Evolutionary conservation across 768 basidiomycete genomes (phyloP), one percentile per base, ranked within the genome.

Genomic region (Multifurca ochricompacta): DNA sequence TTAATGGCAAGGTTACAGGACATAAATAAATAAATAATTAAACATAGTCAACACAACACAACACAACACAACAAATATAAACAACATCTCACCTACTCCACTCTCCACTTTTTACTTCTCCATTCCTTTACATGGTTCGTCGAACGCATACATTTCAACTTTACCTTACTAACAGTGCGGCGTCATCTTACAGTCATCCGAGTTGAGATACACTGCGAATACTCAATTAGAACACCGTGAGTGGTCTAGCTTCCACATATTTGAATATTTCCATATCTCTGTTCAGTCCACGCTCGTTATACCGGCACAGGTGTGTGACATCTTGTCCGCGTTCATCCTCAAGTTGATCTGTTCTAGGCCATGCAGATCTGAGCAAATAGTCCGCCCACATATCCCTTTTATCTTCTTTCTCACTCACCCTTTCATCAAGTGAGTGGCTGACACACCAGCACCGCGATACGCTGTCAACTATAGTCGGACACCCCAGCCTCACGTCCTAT

Each of bases 381-480:
- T 96, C 64, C 59, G 91, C 45, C 47, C 16, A 23, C 37, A 31
- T 0, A 10, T 25, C 36, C 28, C 59, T 42, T 31, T 30, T 37
- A 44, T 51, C 32, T 46, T 44, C 53, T 10, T 61, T 32, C 25
- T 47, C 44, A 59, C 64, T 61, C 18, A 54, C 51, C 35, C 30
- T 16, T 54, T 48, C 4, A 2, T 65, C 1, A 18, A 98, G 95
- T 70, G 95, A 98, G 66, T 98, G 95, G 95, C 70, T 95, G 42
- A 96, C 92, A 6, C 91, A 97, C 70, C 95, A 97, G 66, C 94
- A 97, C 71, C 83, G 95, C 37, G 95, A 98, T 68, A 94, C 92
- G n/a, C 73, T 91, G 57, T 74, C 94, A 21, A 87, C 94, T 8
- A 93, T 98, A 59, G 83, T 93, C 41, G 92, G 95, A 2, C 96